Conservation (phyloP, 1,284 basidiomycete species). For the Coriolopsis trogii region DNA sequence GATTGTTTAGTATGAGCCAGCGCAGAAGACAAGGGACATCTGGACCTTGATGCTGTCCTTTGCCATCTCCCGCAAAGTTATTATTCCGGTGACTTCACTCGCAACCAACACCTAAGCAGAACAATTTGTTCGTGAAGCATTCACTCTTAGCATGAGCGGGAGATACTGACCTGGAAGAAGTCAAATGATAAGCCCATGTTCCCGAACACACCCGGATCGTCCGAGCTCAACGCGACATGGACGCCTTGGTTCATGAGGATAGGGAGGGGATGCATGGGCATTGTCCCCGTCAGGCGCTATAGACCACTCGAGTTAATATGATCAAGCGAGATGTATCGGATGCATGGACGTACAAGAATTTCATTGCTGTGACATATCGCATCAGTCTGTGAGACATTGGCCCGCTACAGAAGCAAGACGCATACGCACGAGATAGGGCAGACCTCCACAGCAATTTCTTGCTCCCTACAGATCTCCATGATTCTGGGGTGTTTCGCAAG, state of each 20-base stretch:
- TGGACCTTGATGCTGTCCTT: slow-evolving; percentile 65
- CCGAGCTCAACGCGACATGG: slow-evolving; percentile 68
- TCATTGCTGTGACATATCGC: slow-evolving; percentile 52
- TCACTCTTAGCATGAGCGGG: not conserved
- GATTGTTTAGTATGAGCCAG: not conserved
- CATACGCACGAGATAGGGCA: slow-evolving; percentile 61
- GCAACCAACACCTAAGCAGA: slow-evolving; percentile 57
- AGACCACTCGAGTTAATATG: not conserved
- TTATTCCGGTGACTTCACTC: slow-evolving; percentile 64
- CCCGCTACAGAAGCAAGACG: not conserved
- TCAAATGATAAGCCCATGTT: slow-evolving; percentile 77
- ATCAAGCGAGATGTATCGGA: not conserved
- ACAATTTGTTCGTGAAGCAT: not conserved
- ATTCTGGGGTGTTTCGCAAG: slow-evolving; percentile 76
- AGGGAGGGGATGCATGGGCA: slow-evolving; percentile 74
- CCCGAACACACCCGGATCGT: slow-evolving; percentile 75
- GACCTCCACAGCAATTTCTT: slow-evolving; percentile 66
- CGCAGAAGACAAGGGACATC: not conserved
- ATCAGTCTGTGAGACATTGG: slow-evolving; percentile 12
- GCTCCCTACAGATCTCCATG: slow-evolving; percentile 65
- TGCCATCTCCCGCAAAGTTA: slow-evolving; percentile 61
- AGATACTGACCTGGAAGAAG: slow-evolving; percentile 57
- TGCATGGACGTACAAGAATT: slow-evolving; percentile 53
- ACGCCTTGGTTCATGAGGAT: slow-evolving; percentile 70
- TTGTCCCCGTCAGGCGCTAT: slow-evolving; percentile 70